These are phyloP conservation scores for Pelargonium fulgidum DNA, from an alignment of 441 rosid genomes.

Conservation along the genomic window DNA sequence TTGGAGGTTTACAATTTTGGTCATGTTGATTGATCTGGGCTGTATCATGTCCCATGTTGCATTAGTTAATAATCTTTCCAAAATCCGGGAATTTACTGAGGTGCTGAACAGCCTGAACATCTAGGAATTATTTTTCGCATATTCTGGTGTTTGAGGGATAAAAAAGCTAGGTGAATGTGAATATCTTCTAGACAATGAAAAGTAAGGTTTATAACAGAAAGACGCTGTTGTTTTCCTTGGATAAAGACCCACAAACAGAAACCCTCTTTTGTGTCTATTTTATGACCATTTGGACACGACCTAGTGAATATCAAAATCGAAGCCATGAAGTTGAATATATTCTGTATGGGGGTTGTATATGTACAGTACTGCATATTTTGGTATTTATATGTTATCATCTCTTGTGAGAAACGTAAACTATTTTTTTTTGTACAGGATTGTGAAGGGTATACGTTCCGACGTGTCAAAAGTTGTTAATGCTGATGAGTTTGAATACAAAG, in stretches of 20 bases:
- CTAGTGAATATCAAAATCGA: background rate
- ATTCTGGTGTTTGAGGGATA: background rate
- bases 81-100: background rate
- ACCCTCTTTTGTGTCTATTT: background rate
- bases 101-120: background rate
- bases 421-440: slow-evolving; percentile 39
- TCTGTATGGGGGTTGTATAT: background rate
- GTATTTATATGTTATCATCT: background rate
- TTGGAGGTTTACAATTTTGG: too few relatives aligned
- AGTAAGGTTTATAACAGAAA: too few relatives aligned
- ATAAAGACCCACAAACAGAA: background rate
- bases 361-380: background rate
- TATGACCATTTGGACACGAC: background rate
- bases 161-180: background rate
- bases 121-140: background rate
- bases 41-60: background rate
- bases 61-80: background rate
- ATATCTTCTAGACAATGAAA: too few relatives aligned
- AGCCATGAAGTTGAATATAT: background rate
- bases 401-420: background rate
- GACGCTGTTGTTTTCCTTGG: background rate
- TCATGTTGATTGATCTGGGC: too few relatives aligned
- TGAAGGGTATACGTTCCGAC: slow-evolving; percentile 54
- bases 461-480: slow-evolving; percentile 67
- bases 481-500: slow-evolving; percentile 94